These are phyloP conservation scores for Termitomyces sp. DNA, from an alignment of 768 basidiomycete genomes.

Conservation along the genomic window DNA sequence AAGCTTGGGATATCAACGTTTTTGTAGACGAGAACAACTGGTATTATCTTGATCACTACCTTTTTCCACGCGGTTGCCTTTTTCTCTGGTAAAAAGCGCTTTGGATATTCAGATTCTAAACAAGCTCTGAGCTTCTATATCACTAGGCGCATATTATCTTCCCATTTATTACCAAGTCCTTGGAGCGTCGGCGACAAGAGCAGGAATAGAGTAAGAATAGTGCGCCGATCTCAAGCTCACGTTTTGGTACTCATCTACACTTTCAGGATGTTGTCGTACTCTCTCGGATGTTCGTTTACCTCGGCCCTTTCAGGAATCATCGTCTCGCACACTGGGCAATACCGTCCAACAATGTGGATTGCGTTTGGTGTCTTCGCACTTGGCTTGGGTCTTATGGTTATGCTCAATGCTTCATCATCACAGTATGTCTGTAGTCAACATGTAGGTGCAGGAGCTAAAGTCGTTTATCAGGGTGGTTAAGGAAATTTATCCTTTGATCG, in stretches of 20 bases:
- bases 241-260: neutral
- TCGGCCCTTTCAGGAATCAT: constrained; percentile 57
- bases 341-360: constrained; percentile 61
- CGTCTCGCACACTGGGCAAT: constrained; percentile 54
- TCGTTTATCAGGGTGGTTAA: constrained; percentile 48
- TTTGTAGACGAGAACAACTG: constrained; percentile 65
- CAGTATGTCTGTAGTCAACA: constrained; percentile 28
- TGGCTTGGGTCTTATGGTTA: constrained; percentile 72
- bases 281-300: constrained; percentile 52
- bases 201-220: constrained; percentile 56
- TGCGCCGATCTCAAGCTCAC: neutral
- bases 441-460: neutral
- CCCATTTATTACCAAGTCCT: constrained; percentile 79
- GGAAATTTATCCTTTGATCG: constrained; percentile 61
- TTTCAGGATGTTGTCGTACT: constrained; percentile 70
- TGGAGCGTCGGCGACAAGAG: constrained; percentile 67
- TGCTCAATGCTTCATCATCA: constrained; percentile 55
- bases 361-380: constrained; percentile 54
- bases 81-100: constrained; percentile 41
- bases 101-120: neutral
- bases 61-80: constrained; percentile 67
- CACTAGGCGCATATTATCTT: constrained; percentile 58
- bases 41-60: constrained; percentile 49
- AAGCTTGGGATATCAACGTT: too few relatives aligned
- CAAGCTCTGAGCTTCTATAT: neutral